Evolutionary conservation across 164 flowering plant genomes (phyloP), one percentile per base, ranked within the genome.

Genomic region (Nelumbo lutea): DNA sequence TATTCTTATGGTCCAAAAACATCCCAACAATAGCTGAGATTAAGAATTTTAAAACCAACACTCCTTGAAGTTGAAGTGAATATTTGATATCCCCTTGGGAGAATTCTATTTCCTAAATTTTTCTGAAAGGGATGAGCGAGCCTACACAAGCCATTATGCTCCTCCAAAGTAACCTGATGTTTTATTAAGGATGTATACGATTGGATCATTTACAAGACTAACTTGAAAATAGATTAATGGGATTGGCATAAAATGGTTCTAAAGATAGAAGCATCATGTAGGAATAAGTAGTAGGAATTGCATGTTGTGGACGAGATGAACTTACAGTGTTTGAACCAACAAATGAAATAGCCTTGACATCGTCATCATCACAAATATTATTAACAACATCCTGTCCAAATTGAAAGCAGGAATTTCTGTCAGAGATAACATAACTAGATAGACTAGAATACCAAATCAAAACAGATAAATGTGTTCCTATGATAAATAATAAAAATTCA

Each of bases 241-340:
- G 5, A 60, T 60, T 44, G 40, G 3, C 7, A 39, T 41, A 27
- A 41, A 1, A 2, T 42, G 42, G 41, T 42, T 38, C 45, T 27
- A 44, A 38, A 9, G 9, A 66, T 52, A 66, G 27, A 27, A 27
- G 27, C 27, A 27, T 27, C 27, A 27, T 27, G 27, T 27, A 27
- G 27, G 47, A 59, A 68, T 38, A 42, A 67, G 3, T n/a, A 68
- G 14, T 2, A 47, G 42, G 8, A 59, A 47, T 4, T 13, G 56
- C 5, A 39, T 4, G 27, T 11, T 64, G 5, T 40, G n/a, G 64
- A 27, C 27, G 27, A 27, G 4, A 27, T 62, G 46, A 66, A 78
- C 96, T 88, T 82, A 96, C 99, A 10, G 77, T 79, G 78, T 88
- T 90, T 62, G 99, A 88, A 75, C 99, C 99, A 68, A 93, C 97